Evolutionary conservation across 2,329 filamentous ascomycete genomes (phyloP).

Genomic region (Pseudogymnoascus sp.): DNA sequence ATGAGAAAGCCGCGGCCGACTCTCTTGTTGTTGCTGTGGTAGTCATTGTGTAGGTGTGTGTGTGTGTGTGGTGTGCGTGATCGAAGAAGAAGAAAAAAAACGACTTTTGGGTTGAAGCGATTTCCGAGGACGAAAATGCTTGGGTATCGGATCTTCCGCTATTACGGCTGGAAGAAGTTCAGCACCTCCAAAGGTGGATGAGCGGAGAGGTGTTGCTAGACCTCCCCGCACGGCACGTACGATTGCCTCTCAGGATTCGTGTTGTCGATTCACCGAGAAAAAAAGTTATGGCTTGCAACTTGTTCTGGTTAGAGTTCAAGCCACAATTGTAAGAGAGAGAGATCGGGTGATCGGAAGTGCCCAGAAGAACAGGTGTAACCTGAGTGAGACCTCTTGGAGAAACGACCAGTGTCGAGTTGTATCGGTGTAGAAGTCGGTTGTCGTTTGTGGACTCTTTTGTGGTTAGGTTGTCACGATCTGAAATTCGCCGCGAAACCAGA

Average conservation of each 20-base stretch:
- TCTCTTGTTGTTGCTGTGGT: constrained; percentile 31
- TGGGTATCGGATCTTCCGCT: not conserved
- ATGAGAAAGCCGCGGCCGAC: constrained; percentile 55
- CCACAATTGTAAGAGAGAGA: not conserved
- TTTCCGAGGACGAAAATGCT: not conserved
- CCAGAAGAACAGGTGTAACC: not conserved
- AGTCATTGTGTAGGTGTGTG: constrained; percentile 30
- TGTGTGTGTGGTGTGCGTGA: not conserved
- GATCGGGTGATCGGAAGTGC: not conserved
- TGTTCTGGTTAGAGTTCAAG: not conserved
- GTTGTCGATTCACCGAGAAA: not conserved
- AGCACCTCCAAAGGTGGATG: constrained; percentile 26
- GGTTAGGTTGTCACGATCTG: not conserved
- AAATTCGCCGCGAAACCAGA: not conserved
- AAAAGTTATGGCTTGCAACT: constrained; percentile 1
- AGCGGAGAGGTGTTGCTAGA: constrained; percentile 31
- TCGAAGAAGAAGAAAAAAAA: not conserved
- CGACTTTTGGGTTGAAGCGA: not conserved
- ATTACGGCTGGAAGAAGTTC: constrained; percentile 15
- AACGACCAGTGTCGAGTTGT: not conserved
- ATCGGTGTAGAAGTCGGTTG: not conserved
- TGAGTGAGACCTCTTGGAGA: not conserved
- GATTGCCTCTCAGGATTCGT: not conserved
- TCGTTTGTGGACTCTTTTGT: not conserved
- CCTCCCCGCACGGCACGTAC: constrained; percentile 27